Evolutionary conservation across 441 rosid genomes (phyloP), one percentile per base, ranked within the genome.

Genomic region (Melastoma candidum): DNA sequence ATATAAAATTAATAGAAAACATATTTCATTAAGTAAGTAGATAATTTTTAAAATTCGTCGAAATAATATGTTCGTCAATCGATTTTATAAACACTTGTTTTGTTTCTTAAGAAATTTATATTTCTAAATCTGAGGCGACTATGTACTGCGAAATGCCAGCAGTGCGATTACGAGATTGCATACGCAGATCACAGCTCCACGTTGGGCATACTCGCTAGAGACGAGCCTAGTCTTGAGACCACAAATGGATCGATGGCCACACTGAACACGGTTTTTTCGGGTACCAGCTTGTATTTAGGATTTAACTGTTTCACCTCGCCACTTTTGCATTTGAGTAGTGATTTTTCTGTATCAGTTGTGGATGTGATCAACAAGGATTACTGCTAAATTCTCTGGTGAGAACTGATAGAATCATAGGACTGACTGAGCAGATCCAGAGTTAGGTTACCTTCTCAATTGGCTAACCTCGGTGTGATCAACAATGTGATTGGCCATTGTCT

Each of bases 131-230:
- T 67, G 78, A 73, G 36, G 65, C 68, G 58, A 51, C 68, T 39
- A 68, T 61, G 57, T 64, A 68, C 62, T 73, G 82, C 73, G 83
- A 77, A 58, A 58, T 79, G 82, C 70, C 75, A 74, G 55, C 97
- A 90, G 63, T 92, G 96, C 64, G 98, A 92, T 67, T 92, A 92
- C 51, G 95, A 87, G 83, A 85, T 92, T 48, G 90, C 83, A 45
- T 92, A 92, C 65, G 98, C 96, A 24, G 98, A 92, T 80, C 84
- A 56, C 63, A 92, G 98, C 73, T 83, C 93, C 50, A 87, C 98
- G 29, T 52, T 87, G 69, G 96, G 97, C 17, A 92, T 87, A 65
- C 95, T 90, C 65, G 86, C 90, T 44, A 76, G 68, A 74, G 97
- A 90, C 63, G 77, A 76, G 65, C 79, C 84, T 76, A 84, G 76